phyloP scores from a whole-genome alignment of 257 asterid species.

The Rhazya stricta region DNA sequence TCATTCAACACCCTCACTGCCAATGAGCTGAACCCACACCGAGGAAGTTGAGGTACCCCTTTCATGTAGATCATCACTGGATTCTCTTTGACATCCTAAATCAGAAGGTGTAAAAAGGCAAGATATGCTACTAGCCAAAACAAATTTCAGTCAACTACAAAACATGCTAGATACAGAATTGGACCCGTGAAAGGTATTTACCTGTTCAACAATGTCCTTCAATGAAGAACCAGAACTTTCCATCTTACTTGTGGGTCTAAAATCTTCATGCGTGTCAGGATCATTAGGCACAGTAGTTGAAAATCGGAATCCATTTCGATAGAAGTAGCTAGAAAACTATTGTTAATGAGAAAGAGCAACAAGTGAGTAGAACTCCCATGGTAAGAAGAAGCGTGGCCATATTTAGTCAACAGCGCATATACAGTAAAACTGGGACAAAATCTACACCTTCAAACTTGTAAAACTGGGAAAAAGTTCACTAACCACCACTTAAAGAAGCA shows the following conservation, averaged over 20 bases:
- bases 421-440: background rate
- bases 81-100: slow-evolving; percentile 85
- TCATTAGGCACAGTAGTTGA: slow-evolving; percentile 63
- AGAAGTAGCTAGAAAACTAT: slow-evolving; percentile 50
- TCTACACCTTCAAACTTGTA: background rate
- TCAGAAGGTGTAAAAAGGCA: slow-evolving; percentile 1
- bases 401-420: background rate
- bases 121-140: background rate
- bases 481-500: background rate
- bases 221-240: slow-evolving; percentile 51
- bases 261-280: slow-evolving; percentile 86
- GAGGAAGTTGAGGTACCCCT: slow-evolving; percentile 83
- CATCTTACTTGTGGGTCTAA: slow-evolving; percentile 60
- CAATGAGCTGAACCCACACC: slow-evolving; percentile 91
- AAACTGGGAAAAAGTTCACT: background rate
- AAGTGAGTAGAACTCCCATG: slow-evolving; percentile 10
- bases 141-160: background rate
- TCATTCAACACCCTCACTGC: slow-evolving; percentile 83
- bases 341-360: slow-evolving; percentile 14
- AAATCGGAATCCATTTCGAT: slow-evolving; percentile 33
- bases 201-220: slow-evolving; percentile 80
- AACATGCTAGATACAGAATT: background rate
- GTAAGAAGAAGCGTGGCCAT: background rate
- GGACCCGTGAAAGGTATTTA: slow-evolving; percentile 17
- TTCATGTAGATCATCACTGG: slow-evolving; percentile 98